Evolutionary conservation across 2,329 filamentous ascomycete species (phyloP).

Genomic region (Diaporthe batatas): DNA sequence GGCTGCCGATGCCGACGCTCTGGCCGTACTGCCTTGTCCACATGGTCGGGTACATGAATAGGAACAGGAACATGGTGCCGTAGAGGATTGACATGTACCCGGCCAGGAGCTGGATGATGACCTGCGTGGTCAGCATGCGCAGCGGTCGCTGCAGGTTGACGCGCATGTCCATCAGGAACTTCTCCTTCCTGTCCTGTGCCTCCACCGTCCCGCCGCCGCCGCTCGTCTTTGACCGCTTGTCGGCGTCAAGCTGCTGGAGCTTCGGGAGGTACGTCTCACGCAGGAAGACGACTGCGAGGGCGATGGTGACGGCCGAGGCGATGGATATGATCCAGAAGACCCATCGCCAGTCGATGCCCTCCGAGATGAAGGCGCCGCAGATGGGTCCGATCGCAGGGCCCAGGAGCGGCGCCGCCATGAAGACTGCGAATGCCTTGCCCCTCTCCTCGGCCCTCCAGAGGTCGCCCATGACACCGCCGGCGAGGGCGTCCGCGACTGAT

Average conservation of each 20-base stretch:
- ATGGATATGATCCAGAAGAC: slow-evolving; percentile 76
- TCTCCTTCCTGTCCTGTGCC: neutral
- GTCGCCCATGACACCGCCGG: slow-evolving; percentile 52
- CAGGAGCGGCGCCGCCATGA: slow-evolving; percentile 72
- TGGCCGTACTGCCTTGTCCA: slow-evolving; percentile 56
- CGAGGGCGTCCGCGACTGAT: slow-evolving; percentile 19
- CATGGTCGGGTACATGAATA: slow-evolving; percentile 62
- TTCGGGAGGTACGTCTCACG: slow-evolving; percentile 74
- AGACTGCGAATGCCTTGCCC: slow-evolving; percentile 70
- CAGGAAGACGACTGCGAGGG: slow-evolving; percentile 69
- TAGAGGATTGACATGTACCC: slow-evolving; percentile 63
- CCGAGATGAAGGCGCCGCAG: slow-evolving; percentile 73
- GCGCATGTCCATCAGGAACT: slow-evolving; percentile 19
- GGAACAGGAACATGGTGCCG: slow-evolving; percentile 60
- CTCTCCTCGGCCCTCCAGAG: slow-evolving; percentile 69
- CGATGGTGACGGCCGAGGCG: slow-evolving; percentile 65
- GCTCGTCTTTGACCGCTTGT: neutral
- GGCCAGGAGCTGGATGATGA: slow-evolving; percentile 65
- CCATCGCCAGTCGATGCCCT: slow-evolving; percentile 77
- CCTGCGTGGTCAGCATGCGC: slow-evolving; percentile 64
- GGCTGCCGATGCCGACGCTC: slow-evolving; percentile 49
- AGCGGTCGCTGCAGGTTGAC: slow-evolving; percentile 49
- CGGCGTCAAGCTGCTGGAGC: slow-evolving; percentile 50
- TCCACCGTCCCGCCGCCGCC: neutral
- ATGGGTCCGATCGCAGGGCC: slow-evolving; percentile 77